Percentiles rank a stretch among this genome's conserved stretches.
Evolutionary conservation across 176 grass and related monocot species (phyloP).

Genomic region (Carex scoparia): DNA sequence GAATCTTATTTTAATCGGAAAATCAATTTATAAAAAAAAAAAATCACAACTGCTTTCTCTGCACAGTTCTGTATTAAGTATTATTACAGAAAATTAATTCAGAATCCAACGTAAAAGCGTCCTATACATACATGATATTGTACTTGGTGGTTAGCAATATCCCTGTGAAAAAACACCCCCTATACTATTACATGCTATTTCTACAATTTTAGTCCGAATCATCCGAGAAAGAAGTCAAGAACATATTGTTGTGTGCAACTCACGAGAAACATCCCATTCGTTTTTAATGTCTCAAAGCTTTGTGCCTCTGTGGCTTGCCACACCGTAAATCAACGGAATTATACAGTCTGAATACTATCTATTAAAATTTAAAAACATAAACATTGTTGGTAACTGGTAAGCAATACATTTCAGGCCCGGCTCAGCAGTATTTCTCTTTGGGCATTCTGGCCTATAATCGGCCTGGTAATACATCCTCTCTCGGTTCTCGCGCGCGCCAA

Average conservation of each 20-base stretch:
- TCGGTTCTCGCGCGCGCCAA: not conserved
- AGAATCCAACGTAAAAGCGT: not conserved
- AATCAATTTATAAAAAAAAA: too few species aligned
- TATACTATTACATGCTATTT: not conserved
- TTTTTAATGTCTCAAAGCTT: too few species aligned
- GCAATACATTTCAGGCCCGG: not conserved
- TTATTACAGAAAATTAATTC: not conserved
- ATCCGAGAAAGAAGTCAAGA: not conserved
- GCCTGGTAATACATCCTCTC: not conserved
- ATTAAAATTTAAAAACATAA: too few species aligned
- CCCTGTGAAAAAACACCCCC: not conserved
- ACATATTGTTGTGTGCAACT: too few species aligned
- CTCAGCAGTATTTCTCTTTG: not conserved
- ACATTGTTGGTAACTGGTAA: too few species aligned
- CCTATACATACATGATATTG: too few species aligned
- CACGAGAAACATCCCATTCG: too few species aligned
- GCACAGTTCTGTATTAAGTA: not conserved
- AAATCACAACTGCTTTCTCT: not conserved
- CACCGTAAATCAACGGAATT: too few species aligned
- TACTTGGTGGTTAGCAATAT: too few species aligned
- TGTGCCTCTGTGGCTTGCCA: too few species aligned
- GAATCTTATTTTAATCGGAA: too few species aligned
- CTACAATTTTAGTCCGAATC: not conserved
- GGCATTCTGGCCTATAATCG: not conserved
- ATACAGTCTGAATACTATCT: too few species aligned